phyloP scores from a whole-genome alignment of 345 rosid species.

The Gossypium arboreum region DNA sequence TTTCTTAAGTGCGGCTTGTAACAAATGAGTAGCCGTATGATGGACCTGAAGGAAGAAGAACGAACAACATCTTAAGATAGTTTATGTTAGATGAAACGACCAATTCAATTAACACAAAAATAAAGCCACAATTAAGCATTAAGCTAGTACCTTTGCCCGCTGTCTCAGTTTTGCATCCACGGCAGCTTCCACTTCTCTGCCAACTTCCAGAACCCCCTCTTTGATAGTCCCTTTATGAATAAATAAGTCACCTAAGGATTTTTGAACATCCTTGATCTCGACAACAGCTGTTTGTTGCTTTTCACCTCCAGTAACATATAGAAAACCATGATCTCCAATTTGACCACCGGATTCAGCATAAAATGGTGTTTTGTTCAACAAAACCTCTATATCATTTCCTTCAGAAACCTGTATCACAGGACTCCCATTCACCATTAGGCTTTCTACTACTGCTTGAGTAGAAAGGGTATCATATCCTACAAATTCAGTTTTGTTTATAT shows the following conservation, averaged over 20 bases:
- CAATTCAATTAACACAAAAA: neutral
- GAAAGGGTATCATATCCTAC: slow-evolving; percentile 76
- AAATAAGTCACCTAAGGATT: slow-evolving; percentile 62
- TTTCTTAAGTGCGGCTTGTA: slow-evolving; percentile 90
- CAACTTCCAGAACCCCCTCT: slow-evolving; percentile 82
- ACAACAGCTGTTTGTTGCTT: slow-evolving; percentile 54
- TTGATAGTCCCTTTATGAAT: slow-evolving; percentile 78
- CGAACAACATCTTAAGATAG: neutral
- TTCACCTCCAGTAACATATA: slow-evolving; percentile 49
- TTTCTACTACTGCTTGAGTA: slow-evolving; percentile 62
- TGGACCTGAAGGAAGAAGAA: slow-evolving; percentile 56
- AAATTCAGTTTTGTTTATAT: slow-evolving; percentile 68
- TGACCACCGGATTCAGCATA: slow-evolving; percentile 98
- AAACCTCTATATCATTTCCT: slow-evolving; percentile 82
- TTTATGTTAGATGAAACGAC: neutral
- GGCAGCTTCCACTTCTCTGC: slow-evolving; percentile 80
- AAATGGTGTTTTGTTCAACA: slow-evolving; percentile 84
- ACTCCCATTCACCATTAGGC: slow-evolving; percentile 73
- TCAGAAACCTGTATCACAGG: slow-evolving; percentile 73
- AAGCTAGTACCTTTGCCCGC: slow-evolving; percentile 60
- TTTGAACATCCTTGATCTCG: slow-evolving; percentile 83
- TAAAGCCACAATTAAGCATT: neutral
- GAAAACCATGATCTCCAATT: slow-evolving; percentile 76
- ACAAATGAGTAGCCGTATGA: slow-evolving; percentile 94
- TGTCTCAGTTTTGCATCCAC: slow-evolving; percentile 79